These are phyloP conservation scores for Cytospora mali DNA, from an alignment of 2,329 filamentous ascomycete species.

Conservation along the genomic window DNA sequence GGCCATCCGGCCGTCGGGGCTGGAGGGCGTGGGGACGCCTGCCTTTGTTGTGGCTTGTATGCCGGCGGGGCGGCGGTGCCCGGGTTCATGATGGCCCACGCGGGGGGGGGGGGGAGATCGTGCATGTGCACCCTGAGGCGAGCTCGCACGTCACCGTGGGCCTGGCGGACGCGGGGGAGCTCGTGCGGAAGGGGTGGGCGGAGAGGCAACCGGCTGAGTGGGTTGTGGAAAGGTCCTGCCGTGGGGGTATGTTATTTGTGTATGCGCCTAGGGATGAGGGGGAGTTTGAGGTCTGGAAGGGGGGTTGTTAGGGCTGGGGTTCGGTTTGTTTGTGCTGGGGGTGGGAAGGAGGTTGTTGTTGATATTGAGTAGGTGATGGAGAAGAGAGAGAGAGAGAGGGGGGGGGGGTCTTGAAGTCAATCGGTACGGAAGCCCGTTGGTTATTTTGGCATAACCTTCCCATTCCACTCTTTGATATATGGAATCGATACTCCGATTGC, in stretches of 20 bases:
- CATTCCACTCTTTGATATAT: too few species aligned
- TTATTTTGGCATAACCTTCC: too few species aligned
- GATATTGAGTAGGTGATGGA: background rate
- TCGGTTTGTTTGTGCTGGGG: conserved; percentile 22
- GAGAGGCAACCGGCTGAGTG: conserved; percentile 43
- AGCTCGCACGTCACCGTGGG: conserved; percentile 44
- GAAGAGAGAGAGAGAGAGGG: background rate
- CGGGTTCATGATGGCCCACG: conserved; percentile 25
- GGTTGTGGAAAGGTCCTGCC: conserved; percentile 35
- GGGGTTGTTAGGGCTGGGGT: conserved; percentile 30
- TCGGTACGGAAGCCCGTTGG: too few species aligned
- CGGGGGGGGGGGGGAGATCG: conserved; percentile 42
- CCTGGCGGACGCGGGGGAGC: conserved; percentile 41
- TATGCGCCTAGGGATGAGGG: conserved; percentile 44
- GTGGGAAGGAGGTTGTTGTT: conserved; percentile 11
- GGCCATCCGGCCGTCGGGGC: conserved; percentile 33
- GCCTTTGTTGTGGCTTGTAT: conserved; percentile 37
- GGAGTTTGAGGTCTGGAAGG: conserved; percentile 40
- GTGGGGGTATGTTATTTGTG: conserved; percentile 42
- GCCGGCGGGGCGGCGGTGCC: conserved; percentile 22
- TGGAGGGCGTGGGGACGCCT: conserved; percentile 38
- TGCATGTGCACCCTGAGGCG: conserved; percentile 44
- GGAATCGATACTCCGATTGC: too few species aligned
- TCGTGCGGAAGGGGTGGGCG: conserved; percentile 43
- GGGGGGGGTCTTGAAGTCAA: too few species aligned